Conservation (phyloP, 1,284 basidiomycete genomes). For the Coniophora puteana region DNA sequence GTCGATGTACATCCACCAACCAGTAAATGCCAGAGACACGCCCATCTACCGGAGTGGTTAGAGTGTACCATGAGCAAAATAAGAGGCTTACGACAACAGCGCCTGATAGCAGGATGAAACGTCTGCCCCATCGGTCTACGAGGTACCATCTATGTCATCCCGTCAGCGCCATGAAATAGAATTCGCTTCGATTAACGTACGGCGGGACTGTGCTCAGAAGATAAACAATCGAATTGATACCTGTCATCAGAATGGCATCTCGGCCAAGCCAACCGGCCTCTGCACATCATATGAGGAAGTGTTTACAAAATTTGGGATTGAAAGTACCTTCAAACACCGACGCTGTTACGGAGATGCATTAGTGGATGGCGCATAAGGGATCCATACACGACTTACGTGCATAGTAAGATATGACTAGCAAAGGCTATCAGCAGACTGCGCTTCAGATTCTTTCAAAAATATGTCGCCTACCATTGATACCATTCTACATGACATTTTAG, state of each 20-base stretch:
- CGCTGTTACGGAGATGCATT: constrained; percentile 36
- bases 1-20: constrained; percentile 94
- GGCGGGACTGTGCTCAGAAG: constrained; percentile 80
- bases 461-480: constrained; percentile 71
- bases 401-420: constrained; percentile 88
- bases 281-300: constrained; percentile 32
- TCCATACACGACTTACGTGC: constrained; percentile 58
- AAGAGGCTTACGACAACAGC: constrained; percentile 68
- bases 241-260: constrained; percentile 96
- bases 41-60: constrained; percentile 59
- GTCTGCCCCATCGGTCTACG: constrained; percentile 89
- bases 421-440: constrained; percentile 3
- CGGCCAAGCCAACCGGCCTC: constrained; percentile 98
- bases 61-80: constrained; percentile 3
- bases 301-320: background rate
- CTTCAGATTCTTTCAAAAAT: constrained; percentile 6
- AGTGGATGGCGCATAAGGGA: constrained; percentile 9
- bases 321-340: constrained; percentile 79
- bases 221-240: constrained; percentile 90
- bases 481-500: constrained; percentile 53
- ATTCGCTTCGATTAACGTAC: constrained; percentile 37
- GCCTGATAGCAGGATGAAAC: constrained; percentile 88
- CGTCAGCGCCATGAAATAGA: constrained; percentile 4
- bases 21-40: constrained; percentile 71
- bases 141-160: constrained; percentile 78